phyloP scores from a whole-genome alignment of 305 asterid genomes.

The Ilex paraguariensis region DNA sequence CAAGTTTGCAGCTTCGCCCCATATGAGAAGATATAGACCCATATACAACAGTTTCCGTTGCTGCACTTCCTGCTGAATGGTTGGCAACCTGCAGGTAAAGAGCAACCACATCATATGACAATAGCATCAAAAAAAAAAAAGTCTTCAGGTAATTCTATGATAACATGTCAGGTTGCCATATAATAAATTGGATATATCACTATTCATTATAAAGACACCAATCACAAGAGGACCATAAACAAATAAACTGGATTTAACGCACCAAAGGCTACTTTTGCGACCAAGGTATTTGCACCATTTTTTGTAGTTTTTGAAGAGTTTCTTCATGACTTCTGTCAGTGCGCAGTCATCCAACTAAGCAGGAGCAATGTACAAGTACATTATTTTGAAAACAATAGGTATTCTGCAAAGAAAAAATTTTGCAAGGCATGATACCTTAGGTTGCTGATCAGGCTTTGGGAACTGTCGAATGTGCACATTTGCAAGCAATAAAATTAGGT shows the following conservation, averaged over 20 bases:
- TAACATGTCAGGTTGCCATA: too few relatives aligned
- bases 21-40: constrained; percentile 96
- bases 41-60: constrained; percentile 89
- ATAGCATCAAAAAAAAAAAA: too few relatives aligned
- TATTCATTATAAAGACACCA: not conserved
- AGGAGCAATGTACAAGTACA: constrained; percentile 3
- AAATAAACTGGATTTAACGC: constrained; percentile 20
- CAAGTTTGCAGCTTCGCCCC: constrained; percentile 99
- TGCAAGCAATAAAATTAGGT: constrained; percentile 88
- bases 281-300: constrained; percentile 97
- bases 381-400: not conserved
- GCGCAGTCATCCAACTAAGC: constrained; percentile 90
- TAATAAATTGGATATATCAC: too few relatives aligned
- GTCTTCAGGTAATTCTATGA: too few relatives aligned
- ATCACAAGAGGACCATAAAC: not conserved
- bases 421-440: constrained; percentile 50
- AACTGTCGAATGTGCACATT: constrained; percentile 91
- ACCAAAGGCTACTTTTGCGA: constrained; percentile 99
- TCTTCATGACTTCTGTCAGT: constrained; percentile 92
- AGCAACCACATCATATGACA: not conserved
- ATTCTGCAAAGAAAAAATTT: not conserved
- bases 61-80: constrained; percentile 98
- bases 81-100: constrained; percentile 71
- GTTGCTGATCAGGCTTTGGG: constrained; percentile 92
- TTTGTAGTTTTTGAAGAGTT: constrained; percentile 91